A percentile compares a stretch with the other conserved stretches of the same genome.
Evolutionary conservation across 2,329 filamentous ascomycete species (phyloP).

Genomic region (Verticillium klebahnii): DNA sequence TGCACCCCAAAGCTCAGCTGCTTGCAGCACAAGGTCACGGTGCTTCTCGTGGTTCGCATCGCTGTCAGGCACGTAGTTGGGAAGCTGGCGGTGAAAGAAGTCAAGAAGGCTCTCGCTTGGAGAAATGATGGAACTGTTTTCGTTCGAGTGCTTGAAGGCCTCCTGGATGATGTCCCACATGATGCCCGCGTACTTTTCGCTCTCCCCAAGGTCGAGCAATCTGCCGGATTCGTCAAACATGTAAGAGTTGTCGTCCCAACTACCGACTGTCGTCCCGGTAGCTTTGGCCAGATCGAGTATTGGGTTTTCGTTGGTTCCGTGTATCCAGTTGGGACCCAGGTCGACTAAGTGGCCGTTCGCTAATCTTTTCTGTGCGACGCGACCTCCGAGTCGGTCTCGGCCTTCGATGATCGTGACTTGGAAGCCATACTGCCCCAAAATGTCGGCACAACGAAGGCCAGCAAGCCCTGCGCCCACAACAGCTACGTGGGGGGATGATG

Average conservation of each 20-base stretch:
- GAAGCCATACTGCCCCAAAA: slow-evolving; percentile 60
- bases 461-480: slow-evolving; percentile 68
- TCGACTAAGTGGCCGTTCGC: slow-evolving; percentile 47
- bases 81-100: slow-evolving; percentile 44
- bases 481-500: slow-evolving; percentile 48
- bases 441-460: slow-evolving; percentile 66
- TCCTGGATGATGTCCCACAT: slow-evolving; percentile 66
- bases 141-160: slow-evolving; percentile 63
- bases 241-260: slow-evolving; percentile 47
- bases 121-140: slow-evolving; percentile 43
- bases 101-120: slow-evolving; percentile 44
- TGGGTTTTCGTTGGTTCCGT: slow-evolving; percentile 67
- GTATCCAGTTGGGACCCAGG: slow-evolving; percentile 75
- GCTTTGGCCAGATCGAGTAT: slow-evolving; percentile 62
- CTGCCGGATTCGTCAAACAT: slow-evolving; percentile 54
- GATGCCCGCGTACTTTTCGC: slow-evolving; percentile 41
- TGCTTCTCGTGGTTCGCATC: slow-evolving; percentile 32
- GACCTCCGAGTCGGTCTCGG: slow-evolving; percentile 61
- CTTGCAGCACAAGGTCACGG: slow-evolving; percentile 40
- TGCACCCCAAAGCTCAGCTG: slow-evolving; percentile 64
- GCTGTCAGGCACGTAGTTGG: slow-evolving; percentile 40
- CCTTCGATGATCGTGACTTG: slow-evolving; percentile 67
- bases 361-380: slow-evolving; percentile 49
- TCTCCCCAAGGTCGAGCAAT: slow-evolving; percentile 40
- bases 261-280: slow-evolving; percentile 47